A percentile compares a stretch with the other conserved stretches of the same genome.
Conservation (phyloP, 768 basidiomycete genomes). For the Mycena kentingensis region DNA sequence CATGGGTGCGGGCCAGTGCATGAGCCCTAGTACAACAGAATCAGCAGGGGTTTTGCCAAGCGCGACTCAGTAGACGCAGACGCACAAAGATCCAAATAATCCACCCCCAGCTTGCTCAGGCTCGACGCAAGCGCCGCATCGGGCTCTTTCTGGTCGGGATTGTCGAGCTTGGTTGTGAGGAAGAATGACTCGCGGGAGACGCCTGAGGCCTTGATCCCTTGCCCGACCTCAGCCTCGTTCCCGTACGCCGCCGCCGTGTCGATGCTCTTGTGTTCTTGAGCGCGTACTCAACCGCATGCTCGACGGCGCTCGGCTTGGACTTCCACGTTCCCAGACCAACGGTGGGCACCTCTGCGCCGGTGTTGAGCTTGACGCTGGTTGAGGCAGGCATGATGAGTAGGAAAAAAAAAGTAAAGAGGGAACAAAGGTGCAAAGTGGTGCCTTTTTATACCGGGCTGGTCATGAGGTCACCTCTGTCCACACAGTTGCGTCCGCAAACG, state of each 20-base stretch:
- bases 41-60: not conserved
- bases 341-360: slow-evolving; percentile 74
- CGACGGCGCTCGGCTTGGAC: slow-evolving; percentile 52
- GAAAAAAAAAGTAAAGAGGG: slow-evolving; percentile 36
- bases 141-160: slow-evolving; percentile 60
- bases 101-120: slow-evolving; percentile 66
- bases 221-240: slow-evolving; percentile 82
- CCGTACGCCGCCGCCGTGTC: slow-evolving; percentile 70
- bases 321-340: slow-evolving; percentile 58
- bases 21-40: slow-evolving; percentile 49
- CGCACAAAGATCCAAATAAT: slow-evolving; percentile 80
- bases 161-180: slow-evolving; percentile 75
- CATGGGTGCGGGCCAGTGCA: slow-evolving; percentile 86
- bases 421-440: too few species aligned
- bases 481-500: too few species aligned
- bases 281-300: slow-evolving; percentile 72
- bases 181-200: slow-evolving; percentile 75
- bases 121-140: slow-evolving; percentile 67
- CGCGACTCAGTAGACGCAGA: slow-evolving; percentile 2
- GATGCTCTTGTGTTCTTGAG: slow-evolving; percentile 66
- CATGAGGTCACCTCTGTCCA: too few species aligned
- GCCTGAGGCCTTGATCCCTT: slow-evolving; percentile 75
- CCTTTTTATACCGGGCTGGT: too few species aligned
- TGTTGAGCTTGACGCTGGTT: slow-evolving; percentile 65
- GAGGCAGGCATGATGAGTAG: slow-evolving; percentile 47